These are phyloP conservation scores for Alloascoidea africana DNA, from an alignment of 805 yeast species.

Conservation along the genomic window DNA sequence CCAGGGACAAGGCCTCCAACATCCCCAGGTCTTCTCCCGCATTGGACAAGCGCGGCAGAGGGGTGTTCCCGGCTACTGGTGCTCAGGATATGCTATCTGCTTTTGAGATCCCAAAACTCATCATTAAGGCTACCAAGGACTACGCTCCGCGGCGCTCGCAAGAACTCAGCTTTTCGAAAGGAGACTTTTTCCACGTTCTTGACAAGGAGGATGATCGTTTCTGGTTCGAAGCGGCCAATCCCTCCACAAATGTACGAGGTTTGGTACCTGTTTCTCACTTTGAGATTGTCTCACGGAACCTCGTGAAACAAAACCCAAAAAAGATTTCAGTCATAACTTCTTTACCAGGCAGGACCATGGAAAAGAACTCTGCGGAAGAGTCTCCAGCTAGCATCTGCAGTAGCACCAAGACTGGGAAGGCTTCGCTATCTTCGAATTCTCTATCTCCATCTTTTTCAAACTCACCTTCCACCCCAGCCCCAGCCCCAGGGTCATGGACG, in stretches of 20 bases:
- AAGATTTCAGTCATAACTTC: too few species aligned
- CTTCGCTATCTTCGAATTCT: constrained; percentile 1
- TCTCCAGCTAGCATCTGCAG: too few species aligned
- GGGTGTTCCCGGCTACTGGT: too few species aligned
- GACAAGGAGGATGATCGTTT: constrained; percentile 39
- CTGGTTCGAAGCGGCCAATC: constrained; percentile 86
- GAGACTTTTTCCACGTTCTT: constrained; percentile 80
- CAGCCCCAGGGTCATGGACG: too few species aligned
- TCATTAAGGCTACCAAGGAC: constrained; percentile 66
- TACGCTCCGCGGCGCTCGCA: constrained; percentile 56
- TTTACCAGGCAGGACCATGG: too few species aligned
- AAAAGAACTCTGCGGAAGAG: too few species aligned
- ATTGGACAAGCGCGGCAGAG: too few species aligned
- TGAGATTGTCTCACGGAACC: constrained; percentile 36
- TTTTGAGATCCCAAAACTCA: constrained; percentile 68
- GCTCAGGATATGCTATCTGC: too few species aligned
- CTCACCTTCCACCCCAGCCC: too few species aligned
- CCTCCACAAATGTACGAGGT: constrained; percentile 61
- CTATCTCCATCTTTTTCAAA: background rate
- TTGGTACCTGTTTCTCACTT: constrained; percentile 80
- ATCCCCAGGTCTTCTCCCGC: too few species aligned
- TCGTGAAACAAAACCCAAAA: too few species aligned
- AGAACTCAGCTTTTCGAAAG: constrained; percentile 63
- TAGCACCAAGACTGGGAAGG: background rate
- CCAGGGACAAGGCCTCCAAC: too few species aligned